phyloP scores from a whole-genome alignment of 164 flowering plant species.

The Protea cynaroides region DNA sequence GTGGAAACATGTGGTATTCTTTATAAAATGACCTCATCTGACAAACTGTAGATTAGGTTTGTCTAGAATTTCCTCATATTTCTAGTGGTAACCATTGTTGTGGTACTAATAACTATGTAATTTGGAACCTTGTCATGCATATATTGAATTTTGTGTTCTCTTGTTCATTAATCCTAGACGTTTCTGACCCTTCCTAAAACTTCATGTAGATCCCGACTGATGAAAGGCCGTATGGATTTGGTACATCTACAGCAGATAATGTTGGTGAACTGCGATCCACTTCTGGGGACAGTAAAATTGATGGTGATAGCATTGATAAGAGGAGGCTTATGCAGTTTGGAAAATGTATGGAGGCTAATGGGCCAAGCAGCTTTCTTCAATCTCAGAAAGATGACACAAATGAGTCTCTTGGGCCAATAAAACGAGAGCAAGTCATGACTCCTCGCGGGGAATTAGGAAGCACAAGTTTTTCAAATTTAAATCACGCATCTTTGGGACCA shows the following conservation, averaged over 20 bases:
- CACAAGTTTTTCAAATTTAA: slow-evolving; percentile 25
- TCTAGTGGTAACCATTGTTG: no score
- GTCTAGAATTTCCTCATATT: no score
- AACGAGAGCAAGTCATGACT: slow-evolving; percentile 42
- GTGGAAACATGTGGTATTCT: no score
- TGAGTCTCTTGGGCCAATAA: slow-evolving; percentile 29
- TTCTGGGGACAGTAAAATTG: slow-evolving; percentile 28
- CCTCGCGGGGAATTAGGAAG: slow-evolving; percentile 34
- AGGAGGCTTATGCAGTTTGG: slow-evolving; percentile 30
- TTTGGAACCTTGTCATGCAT: no score
- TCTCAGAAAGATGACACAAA: slow-evolving; percentile 25
- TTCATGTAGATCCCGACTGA: slow-evolving; percentile 8
- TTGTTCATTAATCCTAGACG: no score
- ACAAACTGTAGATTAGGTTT: no score
- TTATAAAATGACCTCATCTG: no score
- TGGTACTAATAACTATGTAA: no score
- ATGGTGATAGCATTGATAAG: slow-evolving; percentile 23
- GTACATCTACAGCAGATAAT: slow-evolving; percentile 19
- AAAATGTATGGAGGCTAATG: slow-evolving; percentile 21
- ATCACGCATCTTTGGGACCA: slow-evolving; percentile 27
- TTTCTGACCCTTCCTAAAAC: no score
- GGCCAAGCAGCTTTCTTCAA: slow-evolving; percentile 24
- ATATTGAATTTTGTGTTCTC: no score
- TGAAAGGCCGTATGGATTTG: slow-evolving; percentile 38
- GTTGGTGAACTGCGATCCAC: slow-evolving; percentile 21